Evolutionary conservation across 192 early-diverging fungal genomes (phyloP).

Genomic region (Coemansia sp.): DNA sequence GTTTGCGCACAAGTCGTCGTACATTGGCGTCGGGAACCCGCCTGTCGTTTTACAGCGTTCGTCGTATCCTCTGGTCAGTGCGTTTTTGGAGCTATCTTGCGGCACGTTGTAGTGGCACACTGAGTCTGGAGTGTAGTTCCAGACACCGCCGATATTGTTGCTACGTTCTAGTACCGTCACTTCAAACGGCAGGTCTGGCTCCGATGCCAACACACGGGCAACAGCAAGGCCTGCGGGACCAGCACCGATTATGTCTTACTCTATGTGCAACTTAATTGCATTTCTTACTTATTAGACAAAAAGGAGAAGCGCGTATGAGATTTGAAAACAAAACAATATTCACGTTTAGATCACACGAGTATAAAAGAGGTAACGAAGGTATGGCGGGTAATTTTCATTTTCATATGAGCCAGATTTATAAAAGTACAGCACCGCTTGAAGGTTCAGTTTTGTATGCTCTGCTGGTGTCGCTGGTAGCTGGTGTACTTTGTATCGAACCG

Average conservation of each 20-base stretch:
- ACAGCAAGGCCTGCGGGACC: slow-evolving; percentile 31
- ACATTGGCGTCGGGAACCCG: slow-evolving; percentile 41
- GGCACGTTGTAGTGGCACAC: slow-evolving; percentile 27
- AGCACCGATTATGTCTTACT: slow-evolving; percentile 29
- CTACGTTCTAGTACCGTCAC: slow-evolving; percentile 55
- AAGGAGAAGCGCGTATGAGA: not conserved
- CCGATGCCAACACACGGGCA: slow-evolving; percentile 22
- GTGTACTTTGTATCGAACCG: slow-evolving; percentile 3
- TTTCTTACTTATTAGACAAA: not conserved
- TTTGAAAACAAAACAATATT: too few relatives aligned
- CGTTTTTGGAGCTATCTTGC: slow-evolving; percentile 8
- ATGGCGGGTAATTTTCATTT: not conserved
- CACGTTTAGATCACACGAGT: not conserved
- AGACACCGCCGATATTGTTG: slow-evolving; percentile 52
- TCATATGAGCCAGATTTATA: too few relatives aligned
- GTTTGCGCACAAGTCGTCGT: slow-evolving; percentile 53
- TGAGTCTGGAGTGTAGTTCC: slow-evolving; percentile 50
- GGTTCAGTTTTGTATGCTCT: slow-evolving; percentile 1
- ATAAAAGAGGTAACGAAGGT: not conserved
- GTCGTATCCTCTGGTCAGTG: slow-evolving; percentile 4
- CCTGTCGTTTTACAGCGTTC: slow-evolving; percentile 26
- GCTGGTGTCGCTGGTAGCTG: not conserved
- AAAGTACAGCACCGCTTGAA: too few relatives aligned
- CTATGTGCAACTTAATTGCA: slow-evolving; percentile 9
- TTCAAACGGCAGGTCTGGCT: not conserved